phyloP scores from a whole-genome alignment of 1,284 basidiomycete genomes.

The Moesziomyces sp. region DNA sequence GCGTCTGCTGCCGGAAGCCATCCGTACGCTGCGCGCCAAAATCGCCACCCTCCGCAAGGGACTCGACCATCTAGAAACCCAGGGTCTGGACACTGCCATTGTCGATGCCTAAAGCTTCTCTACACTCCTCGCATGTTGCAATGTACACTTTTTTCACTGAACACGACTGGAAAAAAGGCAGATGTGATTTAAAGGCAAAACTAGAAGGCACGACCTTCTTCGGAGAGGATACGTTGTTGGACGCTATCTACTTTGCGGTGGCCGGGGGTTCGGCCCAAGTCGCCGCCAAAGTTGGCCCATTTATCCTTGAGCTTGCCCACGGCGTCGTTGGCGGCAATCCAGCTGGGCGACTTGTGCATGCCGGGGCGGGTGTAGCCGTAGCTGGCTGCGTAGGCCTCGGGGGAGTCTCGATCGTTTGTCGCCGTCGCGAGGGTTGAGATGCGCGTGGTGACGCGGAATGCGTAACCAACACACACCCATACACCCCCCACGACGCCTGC shows the following conservation, averaged over 20 bases:
- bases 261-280: slow-evolving; percentile 8
- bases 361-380: slow-evolving; percentile 28
- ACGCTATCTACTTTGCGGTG: slow-evolving; percentile 47
- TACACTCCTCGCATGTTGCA: slow-evolving; percentile 1
- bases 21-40: slow-evolving; percentile 85
- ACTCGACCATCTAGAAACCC: slow-evolving; percentile 54
- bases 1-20: slow-evolving; percentile 83
- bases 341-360: slow-evolving; percentile 15
- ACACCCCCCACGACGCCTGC: slow-evolving; percentile 70
- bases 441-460: slow-evolving; percentile 53
- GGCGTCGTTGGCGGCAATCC: slow-evolving; percentile 16
- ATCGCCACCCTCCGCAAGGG: slow-evolving; percentile 70
- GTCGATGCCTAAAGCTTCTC: background rate
- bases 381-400: slow-evolving; percentile 35
- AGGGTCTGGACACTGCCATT: slow-evolving; percentile 31
- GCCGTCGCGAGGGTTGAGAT: slow-evolving; percentile 28
- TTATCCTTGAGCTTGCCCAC: slow-evolving; percentile 42
- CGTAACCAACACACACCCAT: slow-evolving; percentile 64
- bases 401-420: slow-evolving; percentile 20
- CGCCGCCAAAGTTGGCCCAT: slow-evolving; percentile 35
- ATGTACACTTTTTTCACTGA: slow-evolving; percentile 10
- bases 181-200: background rate
- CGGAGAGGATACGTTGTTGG: slow-evolving; percentile 47
- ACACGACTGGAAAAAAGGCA: background rate
- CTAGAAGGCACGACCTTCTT: slow-evolving; percentile 51